Evolutionary conservation across 495 filamentous ascomycete species (phyloP), one percentile per base, ranked within the genome.

Genomic region (Neurospora sp.): DNA sequence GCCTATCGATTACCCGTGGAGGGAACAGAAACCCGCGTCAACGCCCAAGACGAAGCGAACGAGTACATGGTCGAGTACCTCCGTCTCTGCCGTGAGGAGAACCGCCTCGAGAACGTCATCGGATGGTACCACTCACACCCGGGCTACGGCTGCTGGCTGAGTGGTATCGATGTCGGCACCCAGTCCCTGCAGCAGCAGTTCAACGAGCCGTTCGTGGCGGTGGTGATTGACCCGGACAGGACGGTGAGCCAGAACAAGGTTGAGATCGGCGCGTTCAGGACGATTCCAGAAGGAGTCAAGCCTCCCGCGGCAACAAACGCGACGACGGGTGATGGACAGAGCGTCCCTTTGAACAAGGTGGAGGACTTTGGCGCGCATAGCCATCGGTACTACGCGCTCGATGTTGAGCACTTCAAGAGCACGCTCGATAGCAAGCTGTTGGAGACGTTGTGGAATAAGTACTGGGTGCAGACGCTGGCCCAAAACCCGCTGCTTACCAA

Each of bases 41-140:
- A 98, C 80, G 96, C 96, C 5, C 92, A 95, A 75, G 91, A 92
- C 71, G 94, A 97, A 72, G 96, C 96, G 41, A 94, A 97, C 83
- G 96, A 98, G 83, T 99, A 98, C 84, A 94, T 98, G 89, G 90
- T 96, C 35, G 86, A 90, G 73, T 98, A 94, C 82, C 87, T 95
- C 11, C 84, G 90, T 73, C 86, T 88, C 12, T 91, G 91, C 72
- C 89, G 95, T 44, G 91, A 94, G 72, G 91, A 91, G 41, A 87
- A 86, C 37, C 92, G 95, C 70, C 82, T 88, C 79, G 96, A 99
- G 79, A 98, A 99, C 79, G 92, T 90, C 5, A 92, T 98, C 9
- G 96, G 96, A 23, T 99, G 96, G 96, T 99, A 99, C 80, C 96
- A 99, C 83, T 93, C 90, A 75, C 96, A 99, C 79, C 96, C 96